These are phyloP conservation scores for Dryas alaskensis DNA, from an alignment of 306 rosid species.

Conservation along the genomic window DNA sequence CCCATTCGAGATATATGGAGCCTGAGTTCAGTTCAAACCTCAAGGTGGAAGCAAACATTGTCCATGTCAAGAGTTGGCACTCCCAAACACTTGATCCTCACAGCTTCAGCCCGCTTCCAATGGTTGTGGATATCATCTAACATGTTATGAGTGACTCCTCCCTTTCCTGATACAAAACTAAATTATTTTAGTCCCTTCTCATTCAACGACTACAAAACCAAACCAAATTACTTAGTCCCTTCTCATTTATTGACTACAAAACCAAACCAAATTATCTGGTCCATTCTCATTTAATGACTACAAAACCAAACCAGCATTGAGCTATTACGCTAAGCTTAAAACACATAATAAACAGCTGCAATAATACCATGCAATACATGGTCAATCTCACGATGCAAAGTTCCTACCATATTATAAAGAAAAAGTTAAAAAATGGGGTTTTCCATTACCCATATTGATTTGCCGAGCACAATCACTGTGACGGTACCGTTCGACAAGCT, in stretches of 20 bases:
- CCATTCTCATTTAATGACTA: neutral
- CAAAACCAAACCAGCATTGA: neutral
- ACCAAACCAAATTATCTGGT: constrained; percentile 27
- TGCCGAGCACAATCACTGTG: constrained; percentile 79
- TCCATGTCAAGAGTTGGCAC: constrained; percentile 95
- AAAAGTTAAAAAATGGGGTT: neutral
- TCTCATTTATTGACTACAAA: no score
- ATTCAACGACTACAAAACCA: neutral
- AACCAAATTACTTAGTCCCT: neutral
- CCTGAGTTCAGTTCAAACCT: constrained; percentile 43
- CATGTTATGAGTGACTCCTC: constrained; percentile 92
- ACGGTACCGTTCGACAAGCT: constrained; percentile 77
- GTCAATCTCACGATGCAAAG: neutral
- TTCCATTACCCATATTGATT: constrained; percentile 62
- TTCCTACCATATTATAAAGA: no score
- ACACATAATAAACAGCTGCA: neutral
- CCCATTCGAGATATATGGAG: neutral
- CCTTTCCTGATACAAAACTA: constrained; percentile 58
- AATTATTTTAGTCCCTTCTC: constrained; percentile 11
- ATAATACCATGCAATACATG: neutral
- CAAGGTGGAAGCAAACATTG: constrained; percentile 83
- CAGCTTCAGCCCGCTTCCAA: constrained; percentile 92
- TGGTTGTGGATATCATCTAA: constrained; percentile 88
- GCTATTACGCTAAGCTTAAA: neutral
- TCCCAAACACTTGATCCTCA: constrained; percentile 94